Evolutionary conservation across 2,329 filamentous ascomycete genomes (phyloP).

Genomic region (Tolypocladium tundrense): DNA sequence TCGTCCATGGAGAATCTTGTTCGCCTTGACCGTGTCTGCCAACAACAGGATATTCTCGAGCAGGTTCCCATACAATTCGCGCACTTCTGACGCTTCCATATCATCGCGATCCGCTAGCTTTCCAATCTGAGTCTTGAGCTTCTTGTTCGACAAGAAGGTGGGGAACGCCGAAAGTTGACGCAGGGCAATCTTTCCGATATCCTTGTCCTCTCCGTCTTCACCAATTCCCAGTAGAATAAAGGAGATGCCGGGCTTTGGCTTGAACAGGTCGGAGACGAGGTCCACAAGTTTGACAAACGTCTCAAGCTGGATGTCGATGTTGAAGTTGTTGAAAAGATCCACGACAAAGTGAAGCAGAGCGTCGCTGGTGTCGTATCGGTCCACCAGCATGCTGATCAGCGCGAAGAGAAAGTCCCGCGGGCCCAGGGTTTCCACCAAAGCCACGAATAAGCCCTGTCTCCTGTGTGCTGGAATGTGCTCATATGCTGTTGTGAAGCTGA

Average conservation of each 20-base stretch:
- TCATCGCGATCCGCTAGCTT: conserved; percentile 50
- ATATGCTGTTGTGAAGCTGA: conserved; percentile 93
- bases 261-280: conserved; percentile 65
- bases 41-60: conserved; percentile 56
- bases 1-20: conserved; percentile 43
- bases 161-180: conserved; percentile 48
- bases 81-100: conserved; percentile 55
- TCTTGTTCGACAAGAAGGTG: conserved; percentile 46
- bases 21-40: conserved; percentile 51
- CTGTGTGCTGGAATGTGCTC: conserved; percentile 90
- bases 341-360: conserved; percentile 64
- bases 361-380: conserved; percentile 72
- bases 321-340: conserved; percentile 63
- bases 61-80: conserved; percentile 58
- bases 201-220: conserved; percentile 35
- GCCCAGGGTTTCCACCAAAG: conserved; percentile 76
- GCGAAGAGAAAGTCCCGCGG: conserved; percentile 81
- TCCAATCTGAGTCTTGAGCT: conserved; percentile 44
- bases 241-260: conserved; percentile 64
- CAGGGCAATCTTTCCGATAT: conserved; percentile 40
- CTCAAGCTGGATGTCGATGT: conserved; percentile 64
- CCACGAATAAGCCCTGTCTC: conserved; percentile 70
- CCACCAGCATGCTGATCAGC: conserved; percentile 79
- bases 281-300: conserved; percentile 69
- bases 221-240: conserved; percentile 55